These are phyloP conservation scores for Miscanthus sacchariflorus DNA, from an alignment of 202 grass and related monocot genomes.

Conservation along the genomic window DNA sequence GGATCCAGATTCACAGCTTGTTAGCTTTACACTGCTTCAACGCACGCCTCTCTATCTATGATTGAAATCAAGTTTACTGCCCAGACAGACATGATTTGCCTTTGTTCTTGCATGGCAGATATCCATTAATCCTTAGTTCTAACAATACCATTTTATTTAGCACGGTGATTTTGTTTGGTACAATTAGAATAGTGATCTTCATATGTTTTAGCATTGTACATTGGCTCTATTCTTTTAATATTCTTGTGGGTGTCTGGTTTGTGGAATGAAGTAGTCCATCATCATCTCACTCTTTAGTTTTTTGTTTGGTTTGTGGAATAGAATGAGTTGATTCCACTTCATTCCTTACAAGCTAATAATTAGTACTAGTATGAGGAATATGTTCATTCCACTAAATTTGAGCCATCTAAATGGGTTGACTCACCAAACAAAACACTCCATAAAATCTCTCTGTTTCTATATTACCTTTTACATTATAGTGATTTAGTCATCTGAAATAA, in stretches of 20 bases:
- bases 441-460: neutral
- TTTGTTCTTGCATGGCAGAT: slow-evolving; percentile 1
- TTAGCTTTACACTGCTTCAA: neutral
- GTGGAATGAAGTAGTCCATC: neutral
- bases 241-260: neutral
- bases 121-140: neutral
- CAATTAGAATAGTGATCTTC: neutral
- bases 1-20: neutral
- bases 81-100: neutral
- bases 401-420: neutral
- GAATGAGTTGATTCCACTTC: neutral
- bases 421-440: neutral
- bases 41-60: neutral
- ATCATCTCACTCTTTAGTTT: neutral
- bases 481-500: neutral
- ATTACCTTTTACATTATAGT: neutral
- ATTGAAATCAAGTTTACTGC: neutral
- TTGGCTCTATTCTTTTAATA: neutral
- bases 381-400: neutral
- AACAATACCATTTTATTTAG: slow-evolving; percentile 18
- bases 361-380: no score
- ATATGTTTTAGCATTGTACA: slow-evolving; percentile 14
- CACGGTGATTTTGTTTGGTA: neutral
- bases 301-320: neutral
- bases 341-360: neutral